Evolutionary conservation across 768 basidiomycete genomes (phyloP).

Genomic region (Asterophora parasitica): DNA sequence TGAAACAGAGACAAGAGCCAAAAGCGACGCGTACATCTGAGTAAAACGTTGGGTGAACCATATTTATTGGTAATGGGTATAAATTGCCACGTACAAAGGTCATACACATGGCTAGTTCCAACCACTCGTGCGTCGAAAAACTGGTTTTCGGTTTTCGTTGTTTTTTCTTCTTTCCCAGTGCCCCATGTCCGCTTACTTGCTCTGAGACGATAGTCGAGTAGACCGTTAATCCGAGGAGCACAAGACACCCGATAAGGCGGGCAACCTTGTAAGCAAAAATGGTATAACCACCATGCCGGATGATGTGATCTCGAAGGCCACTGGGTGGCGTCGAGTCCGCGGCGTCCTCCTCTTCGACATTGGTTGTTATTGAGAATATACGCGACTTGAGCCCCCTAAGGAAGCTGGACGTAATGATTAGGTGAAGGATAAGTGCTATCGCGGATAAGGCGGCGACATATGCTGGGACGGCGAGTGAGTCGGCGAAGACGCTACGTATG

Average conservation of each 20-base stretch:
- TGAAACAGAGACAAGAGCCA: constrained; percentile 37
- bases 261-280: constrained; percentile 45
- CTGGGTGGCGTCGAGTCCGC: constrained; percentile 12
- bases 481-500: neutral
- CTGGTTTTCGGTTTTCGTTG: constrained; percentile 12
- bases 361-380: neutral
- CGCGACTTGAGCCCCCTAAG: constrained; percentile 5
- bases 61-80: neutral
- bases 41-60: neutral
- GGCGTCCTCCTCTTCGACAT: constrained; percentile 1
- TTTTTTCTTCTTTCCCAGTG: constrained; percentile 22
- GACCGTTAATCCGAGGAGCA: constrained; percentile 47
- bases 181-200: neutral
- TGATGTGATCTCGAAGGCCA: constrained; percentile 36
- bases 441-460: constrained; percentile 16
- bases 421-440: constrained; percentile 12
- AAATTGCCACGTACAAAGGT: constrained; percentile 23
- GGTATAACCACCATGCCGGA: constrained; percentile 38
- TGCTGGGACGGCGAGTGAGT: constrained; percentile 17
- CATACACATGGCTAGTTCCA: constrained; percentile 27
- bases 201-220: constrained; percentile 34
- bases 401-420: constrained; percentile 5
- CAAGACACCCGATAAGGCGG: constrained; percentile 40
- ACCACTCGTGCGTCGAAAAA: constrained; percentile 23
- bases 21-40: constrained; percentile 41